Conservation (phyloP, 257 asterid species). For the Rhazya stricta region DNA sequence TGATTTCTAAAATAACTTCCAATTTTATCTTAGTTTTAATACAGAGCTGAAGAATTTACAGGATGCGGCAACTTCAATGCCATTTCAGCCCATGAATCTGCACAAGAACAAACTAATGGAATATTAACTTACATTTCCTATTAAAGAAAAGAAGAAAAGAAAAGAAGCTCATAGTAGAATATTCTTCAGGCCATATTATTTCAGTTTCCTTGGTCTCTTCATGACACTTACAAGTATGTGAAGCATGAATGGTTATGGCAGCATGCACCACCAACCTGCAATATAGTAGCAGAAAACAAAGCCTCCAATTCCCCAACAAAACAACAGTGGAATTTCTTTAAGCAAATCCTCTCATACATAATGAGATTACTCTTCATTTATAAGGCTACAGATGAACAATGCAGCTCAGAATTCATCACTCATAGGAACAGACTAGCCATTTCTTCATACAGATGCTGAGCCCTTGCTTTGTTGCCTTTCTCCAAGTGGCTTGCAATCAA, state of each 20-base stretch:
- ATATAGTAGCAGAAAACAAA: too few relatives aligned
- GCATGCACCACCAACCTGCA: too few relatives aligned
- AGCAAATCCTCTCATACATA: background rate
- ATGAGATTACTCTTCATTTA: background rate
- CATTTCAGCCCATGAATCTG: background rate
- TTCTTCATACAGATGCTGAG: conserved; percentile 32
- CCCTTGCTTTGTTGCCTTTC: conserved; percentile 35
- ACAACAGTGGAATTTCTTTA: background rate
- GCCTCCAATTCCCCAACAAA: background rate
- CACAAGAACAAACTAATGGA: background rate
- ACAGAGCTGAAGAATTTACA: background rate
- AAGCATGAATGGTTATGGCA: background rate
- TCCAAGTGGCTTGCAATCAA: conserved; percentile 32
- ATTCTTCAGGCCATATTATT: background rate
- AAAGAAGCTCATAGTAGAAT: background rate
- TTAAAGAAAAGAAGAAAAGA: too few relatives aligned
- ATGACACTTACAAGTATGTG: background rate
- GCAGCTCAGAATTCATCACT: background rate
- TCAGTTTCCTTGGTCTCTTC: background rate
- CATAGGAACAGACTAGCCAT: conserved; percentile 17
- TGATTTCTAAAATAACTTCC: background rate
- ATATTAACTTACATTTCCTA: background rate
- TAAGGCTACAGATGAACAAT: background rate
- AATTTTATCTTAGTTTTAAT: background rate
- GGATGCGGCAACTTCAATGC: background rate